phyloP scores from a whole-genome alignment of 257 asterid species.

The Echites panduratus region DNA sequence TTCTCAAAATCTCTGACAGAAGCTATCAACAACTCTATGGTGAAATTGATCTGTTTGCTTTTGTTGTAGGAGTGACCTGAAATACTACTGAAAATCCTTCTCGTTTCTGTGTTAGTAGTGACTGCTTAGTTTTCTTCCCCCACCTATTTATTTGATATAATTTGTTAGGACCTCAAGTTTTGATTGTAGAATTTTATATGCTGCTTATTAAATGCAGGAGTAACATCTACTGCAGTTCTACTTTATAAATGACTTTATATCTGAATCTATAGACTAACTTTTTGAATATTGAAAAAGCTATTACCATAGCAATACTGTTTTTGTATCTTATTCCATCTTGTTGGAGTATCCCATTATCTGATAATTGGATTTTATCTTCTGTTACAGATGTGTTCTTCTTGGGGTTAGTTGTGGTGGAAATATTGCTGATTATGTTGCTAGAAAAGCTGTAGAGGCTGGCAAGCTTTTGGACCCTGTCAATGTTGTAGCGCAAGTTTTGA shows the following conservation, averaged over 20 bases:
- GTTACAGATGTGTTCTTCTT: slow-evolving; percentile 80
- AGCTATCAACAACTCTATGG: not conserved
- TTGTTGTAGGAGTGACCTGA: not conserved
- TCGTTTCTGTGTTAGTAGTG: not conserved
- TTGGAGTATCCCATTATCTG: not conserved
- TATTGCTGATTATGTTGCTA: slow-evolving; percentile 67
- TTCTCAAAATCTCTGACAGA: not conserved
- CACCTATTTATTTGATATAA: not conserved
- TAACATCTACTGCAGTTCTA: not conserved
- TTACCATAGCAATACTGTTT: not conserved
- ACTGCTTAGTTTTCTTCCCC: not conserved
- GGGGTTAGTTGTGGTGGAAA: slow-evolving; percentile 98
- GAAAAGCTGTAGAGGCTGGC: slow-evolving; percentile 78
- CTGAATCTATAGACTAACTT: not conserved
- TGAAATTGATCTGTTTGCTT: not conserved
- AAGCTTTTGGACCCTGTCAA: slow-evolving; percentile 80
- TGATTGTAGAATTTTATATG: not conserved
- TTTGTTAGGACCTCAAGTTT: no score
- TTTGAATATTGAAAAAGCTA: not conserved
- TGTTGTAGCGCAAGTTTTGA: slow-evolving; percentile 89
- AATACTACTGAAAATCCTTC: no score
- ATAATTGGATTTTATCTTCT: slow-evolving; percentile 2
- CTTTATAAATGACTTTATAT: not conserved
- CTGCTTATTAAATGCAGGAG: not conserved
- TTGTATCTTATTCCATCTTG: not conserved